Evolutionary conservation across 129 eudicot species (phyloP), one percentile per base, ranked within the genome.

Genomic region (Smallanthus sonchifolius): DNA sequence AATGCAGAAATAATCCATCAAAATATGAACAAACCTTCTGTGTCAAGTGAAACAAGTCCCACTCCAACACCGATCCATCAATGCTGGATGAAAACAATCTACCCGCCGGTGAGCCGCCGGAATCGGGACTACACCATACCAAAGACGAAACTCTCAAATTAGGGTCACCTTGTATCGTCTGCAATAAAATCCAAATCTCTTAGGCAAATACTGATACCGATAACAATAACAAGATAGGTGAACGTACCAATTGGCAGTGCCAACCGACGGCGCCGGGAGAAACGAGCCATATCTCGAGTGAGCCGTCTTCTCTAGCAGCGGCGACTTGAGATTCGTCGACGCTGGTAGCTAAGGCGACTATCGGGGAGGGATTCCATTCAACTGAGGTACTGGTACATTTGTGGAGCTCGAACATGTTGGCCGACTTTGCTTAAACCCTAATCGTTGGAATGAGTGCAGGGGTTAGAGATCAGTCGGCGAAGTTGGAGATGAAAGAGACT

Each of bases 231-330:
- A 30, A 9, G 0, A 28, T 5, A 17, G 4, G n/a, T 2, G 37
- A 6, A 19, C 65, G 5, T 86, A 94, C 99, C 62, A 94, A 82
- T 68, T 84, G 96, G 65, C 96, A 84, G 89, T 94, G 96, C 99
- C 99, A 94, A 52, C 97, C 94, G 44, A 91, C 91, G 63, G 96
- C 84, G 52, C 99, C 99, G 3, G 97, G 97, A 10, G 99, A 91
- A 1, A 91, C 99, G 69, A 91, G 97, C 99, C 99, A 94, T 80
- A 94, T 85, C 81, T 91, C 99, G 0, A 94, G 83, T 0, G 99
- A 81, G 47, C 90, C 96, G 61, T 91, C 99, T 54, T 88, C 90
- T 8, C 99, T 86, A 20, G 97, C 96, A 15, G 97, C 97, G 72
- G 97, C 99, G 56, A 94, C 97, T 42, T 84, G 91, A 30, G 99